Evolutionary conservation across 192 early-diverging fungal genomes (phyloP), one percentile per base, ranked within the genome.

Genomic region (Diversispora eburnea): DNA sequence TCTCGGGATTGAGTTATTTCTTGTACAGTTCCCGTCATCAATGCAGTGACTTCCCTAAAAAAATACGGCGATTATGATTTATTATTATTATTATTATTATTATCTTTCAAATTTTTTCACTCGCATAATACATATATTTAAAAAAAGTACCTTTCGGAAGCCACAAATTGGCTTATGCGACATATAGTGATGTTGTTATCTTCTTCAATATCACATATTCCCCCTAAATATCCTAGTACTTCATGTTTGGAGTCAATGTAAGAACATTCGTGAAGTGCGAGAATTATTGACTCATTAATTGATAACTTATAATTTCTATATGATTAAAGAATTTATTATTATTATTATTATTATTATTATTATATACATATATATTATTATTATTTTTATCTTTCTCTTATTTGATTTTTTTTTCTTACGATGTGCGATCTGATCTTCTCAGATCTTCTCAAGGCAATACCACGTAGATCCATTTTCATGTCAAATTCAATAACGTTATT

Each of bases 201-300:
- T 42, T 2, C 8, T 52, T 73, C 72, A n/a, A 52, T 39, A 6
- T 48, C 46, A 63, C 46, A 73, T 43, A 13, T 63, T 52, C 72
- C 72, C 3, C 72, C 72, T 9, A 73, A 17, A 41, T 73, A 73
- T 4, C 72, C 72, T 5, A 73, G 25, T 6, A 73, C 72, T 41
- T 73, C 43, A 59, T 73, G 72, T 47, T 51, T 61, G n/a, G 19
- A 48, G 48, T 73, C 72, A 3, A 60, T 33, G 52, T 63, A 73
- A 7, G 72, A 56, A 54, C 72, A 73, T 15, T 73, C 72, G 25
- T 63, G 45, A 17, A 73, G 45, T 33, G 72, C 72, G 9, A 42
- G 46, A 51, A 73, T 8, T 73, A 73, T 20, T 8, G 72, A 73
- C 22, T 73, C 72, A 43, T 73, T 60, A 73, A 73, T 73, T 3